Percentiles rank a stretch among this genome's conserved stretches.
phyloP scores from a whole-genome alignment of 2,329 filamentous ascomycete genomes.

The Fusarium incarnatum region DNA sequence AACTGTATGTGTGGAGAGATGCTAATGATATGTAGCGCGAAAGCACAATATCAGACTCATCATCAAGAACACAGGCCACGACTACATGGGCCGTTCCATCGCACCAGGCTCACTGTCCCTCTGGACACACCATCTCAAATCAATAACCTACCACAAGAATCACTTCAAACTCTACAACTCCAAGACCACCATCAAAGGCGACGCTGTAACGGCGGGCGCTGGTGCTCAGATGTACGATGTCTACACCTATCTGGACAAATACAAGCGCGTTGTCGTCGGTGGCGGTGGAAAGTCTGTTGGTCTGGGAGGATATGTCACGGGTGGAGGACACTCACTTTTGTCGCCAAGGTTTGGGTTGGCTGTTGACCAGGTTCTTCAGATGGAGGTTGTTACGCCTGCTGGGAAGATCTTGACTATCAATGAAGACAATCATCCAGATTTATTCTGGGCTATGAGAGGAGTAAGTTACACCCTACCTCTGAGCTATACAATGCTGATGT shows the following conservation, averaged over 20 bases:
- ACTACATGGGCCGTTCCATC: conserved; percentile 59
- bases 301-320: conserved; percentile 70
- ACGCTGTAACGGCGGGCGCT: conserved; percentile 64
- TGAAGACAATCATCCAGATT: conserved; percentile 63
- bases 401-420: conserved; percentile 64
- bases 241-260: conserved; percentile 57
- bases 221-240: conserved; percentile 64
- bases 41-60: conserved; percentile 57
- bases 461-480: conserved; percentile 50
- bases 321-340: conserved; percentile 69
- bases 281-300: conserved; percentile 68
- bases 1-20: background rate
- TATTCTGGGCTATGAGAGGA: conserved; percentile 74
- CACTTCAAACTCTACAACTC: conserved; percentile 58
- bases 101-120: conserved; percentile 64
- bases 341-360: conserved; percentile 67
- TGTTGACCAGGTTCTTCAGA: conserved; percentile 70
- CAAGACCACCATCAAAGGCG: conserved; percentile 56
- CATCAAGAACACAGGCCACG: conserved; percentile 57
- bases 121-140: conserved; percentile 63
- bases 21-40: conserved; percentile 46
- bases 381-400: conserved; percentile 65
- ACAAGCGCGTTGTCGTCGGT: conserved; percentile 64
- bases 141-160: conserved; percentile 52
- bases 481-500: background rate